Percentiles rank a stretch among this genome's conserved stretches.
phyloP scores from a whole-genome alignment of 352 stramenopile species.

The Globisporangium splendens region DNA sequence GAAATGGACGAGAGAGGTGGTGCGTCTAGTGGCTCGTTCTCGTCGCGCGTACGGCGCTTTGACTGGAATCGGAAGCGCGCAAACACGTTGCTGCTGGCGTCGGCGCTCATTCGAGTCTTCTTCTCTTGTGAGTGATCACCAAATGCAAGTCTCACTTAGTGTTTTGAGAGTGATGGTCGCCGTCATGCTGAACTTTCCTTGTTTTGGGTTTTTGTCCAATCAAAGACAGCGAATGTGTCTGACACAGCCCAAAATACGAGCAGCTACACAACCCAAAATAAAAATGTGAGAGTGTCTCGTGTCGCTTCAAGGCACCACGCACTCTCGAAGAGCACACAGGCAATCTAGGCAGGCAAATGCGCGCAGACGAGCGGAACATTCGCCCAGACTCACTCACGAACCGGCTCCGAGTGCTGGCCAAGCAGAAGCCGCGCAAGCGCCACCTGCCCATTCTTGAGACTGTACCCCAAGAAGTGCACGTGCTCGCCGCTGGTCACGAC shows the following conservation, averaged over 20 bases:
- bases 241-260: neutral
- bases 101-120: neutral
- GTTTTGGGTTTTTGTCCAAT: neutral
- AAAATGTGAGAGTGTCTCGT: too few species aligned
- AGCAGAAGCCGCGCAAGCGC: constrained; percentile 26
- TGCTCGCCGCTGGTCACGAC: constrained; percentile 29
- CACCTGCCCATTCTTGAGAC: constrained; percentile 17
- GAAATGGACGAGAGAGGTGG: neutral
- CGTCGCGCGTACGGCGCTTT: constrained; percentile 36
- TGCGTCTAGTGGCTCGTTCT: constrained; percentile 3
- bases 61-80: constrained; percentile 53
- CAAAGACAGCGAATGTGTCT: neutral
- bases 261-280: neutral
- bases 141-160: neutral
- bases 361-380: constrained; percentile 27
- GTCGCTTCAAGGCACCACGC: neutral
- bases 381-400: constrained; percentile 40
- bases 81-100: constrained; percentile 28
- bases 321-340: constrained; percentile 1
- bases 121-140: too few species aligned
- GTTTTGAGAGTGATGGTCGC: neutral
- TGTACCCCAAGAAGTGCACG: constrained; percentile 21
- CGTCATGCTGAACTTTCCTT: neutral
- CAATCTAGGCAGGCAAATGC: too few species aligned
- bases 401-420: constrained; percentile 32